A percentile compares a stretch with the other conserved stretches of the same genome.
These are phyloP conservation scores for Blastobotrys buckinghamii DNA, from an alignment of 1,139 yeast species.

Conservation along the genomic window DNA sequence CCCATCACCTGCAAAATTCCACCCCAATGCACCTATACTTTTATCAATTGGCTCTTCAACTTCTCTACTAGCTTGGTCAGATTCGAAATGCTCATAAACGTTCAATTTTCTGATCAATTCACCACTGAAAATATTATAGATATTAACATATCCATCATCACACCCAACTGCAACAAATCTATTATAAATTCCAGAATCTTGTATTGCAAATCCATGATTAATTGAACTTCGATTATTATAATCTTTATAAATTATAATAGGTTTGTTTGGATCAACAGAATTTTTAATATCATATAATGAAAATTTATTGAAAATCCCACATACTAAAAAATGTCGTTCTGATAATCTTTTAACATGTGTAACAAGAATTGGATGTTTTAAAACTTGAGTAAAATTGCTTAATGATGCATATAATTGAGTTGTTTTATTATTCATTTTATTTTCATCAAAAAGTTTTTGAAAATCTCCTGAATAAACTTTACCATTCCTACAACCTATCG, in stretches of 20 bases:
- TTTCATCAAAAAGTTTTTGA: no score
- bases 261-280: neutral
- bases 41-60: no score
- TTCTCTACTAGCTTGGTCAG: no score
- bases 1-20: neutral
- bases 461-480: neutral
- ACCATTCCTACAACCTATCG: constrained; percentile 3
- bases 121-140: constrained; percentile 3
- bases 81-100: no score
- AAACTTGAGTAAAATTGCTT: neutral
- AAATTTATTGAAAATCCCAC: neutral
- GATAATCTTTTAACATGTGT: neutral
- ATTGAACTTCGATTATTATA: neutral
- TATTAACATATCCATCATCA: constrained; percentile 2
- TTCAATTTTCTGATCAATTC: neutral
- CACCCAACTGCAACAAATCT: constrained; percentile 4
- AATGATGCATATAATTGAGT: no score
- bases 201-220: neutral
- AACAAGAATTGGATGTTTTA: neutral
- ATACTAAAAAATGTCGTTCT: neutral
- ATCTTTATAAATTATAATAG: neutral
- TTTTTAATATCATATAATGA: neutral
- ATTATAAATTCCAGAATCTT: neutral
- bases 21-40: neutral
- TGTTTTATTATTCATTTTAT: no score